phyloP scores from a whole-genome alignment of 1,139 yeast genomes.

The Entelexis sorbosivorans region DNA sequence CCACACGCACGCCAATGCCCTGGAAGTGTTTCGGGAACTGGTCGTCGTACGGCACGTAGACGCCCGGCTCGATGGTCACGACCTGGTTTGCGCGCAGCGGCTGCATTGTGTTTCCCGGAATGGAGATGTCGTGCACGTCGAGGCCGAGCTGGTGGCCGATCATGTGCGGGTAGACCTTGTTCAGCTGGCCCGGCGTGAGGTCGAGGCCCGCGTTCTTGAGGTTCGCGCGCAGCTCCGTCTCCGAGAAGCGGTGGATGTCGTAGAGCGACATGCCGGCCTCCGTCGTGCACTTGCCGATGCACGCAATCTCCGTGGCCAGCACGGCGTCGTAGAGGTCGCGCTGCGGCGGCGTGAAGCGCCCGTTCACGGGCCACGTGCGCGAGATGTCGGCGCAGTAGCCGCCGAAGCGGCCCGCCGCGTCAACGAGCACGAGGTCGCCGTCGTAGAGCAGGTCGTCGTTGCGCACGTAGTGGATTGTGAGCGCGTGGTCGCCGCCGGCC shows the following conservation, averaged over 20 bases:
- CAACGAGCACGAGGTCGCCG: conserved; percentile 81
- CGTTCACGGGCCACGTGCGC: conserved; percentile 85
- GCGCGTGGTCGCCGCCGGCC: conserved; percentile 80
- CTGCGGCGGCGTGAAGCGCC: conserved; percentile 65
- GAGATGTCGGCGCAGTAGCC: conserved; percentile 96
- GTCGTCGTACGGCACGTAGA: conserved; percentile 61
- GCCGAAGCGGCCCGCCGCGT: conserved; percentile 90
- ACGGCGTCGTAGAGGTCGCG: conserved; percentile 81
- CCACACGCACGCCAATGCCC: conserved; percentile 88
- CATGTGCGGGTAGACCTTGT: conserved; percentile 72
- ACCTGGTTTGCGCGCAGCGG: conserved; percentile 42
- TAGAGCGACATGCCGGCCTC: conserved; percentile 47
- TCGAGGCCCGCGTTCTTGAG: conserved; percentile 62
- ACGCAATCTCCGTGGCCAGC: conserved; percentile 64
- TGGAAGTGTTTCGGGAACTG: conserved; percentile 71
- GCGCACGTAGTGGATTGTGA: conserved; percentile 81
- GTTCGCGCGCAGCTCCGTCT: conserved; percentile 48
- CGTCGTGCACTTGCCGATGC: conserved; percentile 58
- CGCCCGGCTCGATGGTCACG: conserved; percentile 88
- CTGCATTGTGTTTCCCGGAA: conserved; percentile 43
- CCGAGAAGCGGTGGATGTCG: conserved; percentile 66
- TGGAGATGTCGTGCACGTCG: conserved; percentile 68
- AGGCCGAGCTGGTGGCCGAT: conserved; percentile 92
- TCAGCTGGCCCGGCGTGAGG: conserved; percentile 25
- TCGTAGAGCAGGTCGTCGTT: conserved; percentile 67